A percentile compares a stretch with the other conserved stretches of the same genome.
Evolutionary conservation across 2,329 filamentous ascomycete genomes (phyloP).

Genomic region (Colletotrichum acutatum): DNA sequence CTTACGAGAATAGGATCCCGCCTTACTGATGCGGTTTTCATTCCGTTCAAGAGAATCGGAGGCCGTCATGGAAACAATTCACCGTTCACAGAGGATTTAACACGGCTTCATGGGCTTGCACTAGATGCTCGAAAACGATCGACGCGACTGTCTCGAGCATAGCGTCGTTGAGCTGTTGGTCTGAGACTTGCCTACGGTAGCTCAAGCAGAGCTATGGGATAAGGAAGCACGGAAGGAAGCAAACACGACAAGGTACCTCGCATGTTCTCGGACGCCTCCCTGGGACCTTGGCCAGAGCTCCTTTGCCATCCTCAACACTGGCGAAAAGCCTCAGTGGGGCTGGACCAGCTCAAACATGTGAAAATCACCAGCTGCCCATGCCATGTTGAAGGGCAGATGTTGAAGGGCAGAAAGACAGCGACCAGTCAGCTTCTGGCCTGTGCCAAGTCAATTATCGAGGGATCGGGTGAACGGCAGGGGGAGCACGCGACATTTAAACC

Average conservation of each 20-base stretch:
- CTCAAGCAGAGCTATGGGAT: not conserved
- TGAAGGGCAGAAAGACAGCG: not conserved
- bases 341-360: not conserved
- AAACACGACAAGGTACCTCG: not conserved
- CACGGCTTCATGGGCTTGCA: not conserved
- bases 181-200: conserved; percentile 13
- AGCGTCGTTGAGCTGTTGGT: conserved; percentile 28
- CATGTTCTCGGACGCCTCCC: not conserved
- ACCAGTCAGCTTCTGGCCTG: conserved; percentile 10
- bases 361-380: not conserved
- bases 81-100: not conserved
- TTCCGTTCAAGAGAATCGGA: not conserved
- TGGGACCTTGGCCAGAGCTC: not conserved
- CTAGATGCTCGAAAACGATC: not conserved
- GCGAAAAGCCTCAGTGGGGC: not conserved
- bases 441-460: conserved; percentile 7
- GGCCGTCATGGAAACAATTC: not conserved
- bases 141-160: conserved; percentile 9
- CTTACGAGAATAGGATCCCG: not conserved
- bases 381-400: not conserved
- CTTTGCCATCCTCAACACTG: not conserved
- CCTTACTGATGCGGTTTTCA: too few relatives aligned
- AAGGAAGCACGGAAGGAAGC: not conserved
- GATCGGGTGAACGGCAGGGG: conserved; percentile 7
- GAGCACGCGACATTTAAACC: conserved; percentile 7